Conservation (phyloP, 2,329 filamentous ascomycete species). For the Penicillium sp. region DNA sequence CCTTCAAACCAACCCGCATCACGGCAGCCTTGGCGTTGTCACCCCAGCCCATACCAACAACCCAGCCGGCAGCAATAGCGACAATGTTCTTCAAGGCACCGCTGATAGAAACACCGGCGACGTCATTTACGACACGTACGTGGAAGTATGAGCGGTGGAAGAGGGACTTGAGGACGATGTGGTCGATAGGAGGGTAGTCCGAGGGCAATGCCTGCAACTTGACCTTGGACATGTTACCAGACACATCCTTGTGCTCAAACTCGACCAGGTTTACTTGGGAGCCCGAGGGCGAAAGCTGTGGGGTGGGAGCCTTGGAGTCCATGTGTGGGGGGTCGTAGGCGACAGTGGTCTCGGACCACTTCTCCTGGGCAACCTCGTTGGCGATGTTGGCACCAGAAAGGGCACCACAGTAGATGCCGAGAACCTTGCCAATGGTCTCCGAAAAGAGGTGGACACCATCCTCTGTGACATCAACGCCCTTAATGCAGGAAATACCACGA, state of each 20-base stretch:
- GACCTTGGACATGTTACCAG: constrained; percentile 65
- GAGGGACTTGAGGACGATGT: constrained; percentile 75
- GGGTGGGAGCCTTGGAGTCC: constrained; percentile 75
- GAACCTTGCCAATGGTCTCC: constrained; percentile 85
- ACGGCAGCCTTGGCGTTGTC: constrained; percentile 99
- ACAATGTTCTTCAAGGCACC: constrained; percentile 97
- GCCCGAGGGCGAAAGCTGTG: constrained; percentile 52
- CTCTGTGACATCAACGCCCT: constrained; percentile 90
- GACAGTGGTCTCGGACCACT: constrained; percentile 95
- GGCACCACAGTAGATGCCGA: constrained; percentile 95
- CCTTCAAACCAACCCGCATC: constrained; percentile 91
- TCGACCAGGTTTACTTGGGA: constrained; percentile 52
- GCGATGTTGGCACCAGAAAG: constrained; percentile 96
- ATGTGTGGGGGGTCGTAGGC: constrained; percentile 90
- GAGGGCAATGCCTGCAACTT: constrained; percentile 72
- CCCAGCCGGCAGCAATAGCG: constrained; percentile 89
- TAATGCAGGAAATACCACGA: constrained; percentile 94
- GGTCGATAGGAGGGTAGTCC: constrained; percentile 84
- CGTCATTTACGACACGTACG: constrained; percentile 87
- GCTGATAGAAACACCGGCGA: constrained; percentile 93
- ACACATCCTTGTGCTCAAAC: constrained; percentile 67
- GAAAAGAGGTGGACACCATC: constrained; percentile 86
- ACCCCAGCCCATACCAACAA: constrained; percentile 93
- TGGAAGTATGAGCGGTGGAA: constrained; percentile 99
- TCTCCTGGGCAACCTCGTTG: constrained; percentile 88